phyloP scores from a whole-genome alignment of 257 asterid species.

The Echites panduratus region DNA sequence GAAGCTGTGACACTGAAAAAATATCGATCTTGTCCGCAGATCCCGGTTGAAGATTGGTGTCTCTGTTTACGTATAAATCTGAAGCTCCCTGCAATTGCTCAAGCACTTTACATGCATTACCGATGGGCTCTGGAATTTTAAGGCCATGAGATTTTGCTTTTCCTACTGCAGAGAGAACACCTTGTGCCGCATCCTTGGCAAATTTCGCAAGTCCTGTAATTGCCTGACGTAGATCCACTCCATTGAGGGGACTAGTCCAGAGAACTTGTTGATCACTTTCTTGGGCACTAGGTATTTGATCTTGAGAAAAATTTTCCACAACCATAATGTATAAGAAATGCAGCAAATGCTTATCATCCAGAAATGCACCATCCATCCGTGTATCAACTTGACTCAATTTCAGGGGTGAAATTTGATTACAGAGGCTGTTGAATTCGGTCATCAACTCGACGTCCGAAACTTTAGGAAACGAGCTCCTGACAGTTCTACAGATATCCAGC shows the following conservation, averaged over 20 bases:
- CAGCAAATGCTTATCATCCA: constrained; percentile 22
- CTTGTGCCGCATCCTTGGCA: not conserved
- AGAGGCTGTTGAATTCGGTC: not conserved
- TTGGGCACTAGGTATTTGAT: no score
- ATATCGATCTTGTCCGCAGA: constrained; percentile 25
- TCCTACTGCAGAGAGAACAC: not conserved
- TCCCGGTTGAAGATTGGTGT: not conserved
- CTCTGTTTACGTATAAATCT: not conserved
- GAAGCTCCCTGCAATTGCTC: not conserved
- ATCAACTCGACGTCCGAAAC: not conserved
- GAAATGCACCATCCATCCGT: not conserved
- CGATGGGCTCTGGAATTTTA: not conserved
- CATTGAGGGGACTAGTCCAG: no score
- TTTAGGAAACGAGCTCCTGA: not conserved
- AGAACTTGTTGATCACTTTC: no score
- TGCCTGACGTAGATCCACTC: no score
- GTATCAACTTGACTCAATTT: not conserved
- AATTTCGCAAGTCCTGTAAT: not conserved
- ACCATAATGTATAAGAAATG: constrained; percentile 24
- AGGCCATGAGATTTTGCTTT: not conserved
- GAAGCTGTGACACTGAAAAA: constrained; percentile 29
- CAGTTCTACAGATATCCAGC: constrained; percentile 4
- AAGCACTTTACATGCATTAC: not conserved
- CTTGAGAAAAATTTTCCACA: constrained; percentile 6
- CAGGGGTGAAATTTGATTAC: constrained; percentile 30